Evolutionary conservation across 192 early-diverging fungal species (phyloP).

Genomic region (Gryganskiella cystojenkinii): DNA sequence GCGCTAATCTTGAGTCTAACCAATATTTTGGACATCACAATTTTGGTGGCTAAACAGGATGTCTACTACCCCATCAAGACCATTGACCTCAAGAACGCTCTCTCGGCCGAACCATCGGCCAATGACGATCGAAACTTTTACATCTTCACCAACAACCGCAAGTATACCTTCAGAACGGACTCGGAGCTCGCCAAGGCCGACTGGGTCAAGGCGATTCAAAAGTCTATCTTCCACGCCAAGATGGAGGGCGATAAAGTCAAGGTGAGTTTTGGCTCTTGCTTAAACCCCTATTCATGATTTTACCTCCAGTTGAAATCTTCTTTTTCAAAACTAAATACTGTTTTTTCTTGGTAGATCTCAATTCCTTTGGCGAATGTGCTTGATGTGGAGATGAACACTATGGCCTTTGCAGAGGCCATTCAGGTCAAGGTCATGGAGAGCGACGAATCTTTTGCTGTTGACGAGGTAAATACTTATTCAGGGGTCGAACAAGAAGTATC

Average conservation of each 20-base stretch:
- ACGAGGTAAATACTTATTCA: slow-evolving; percentile 57
- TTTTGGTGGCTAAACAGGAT: slow-evolving; percentile 41
- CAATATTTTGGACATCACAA: neutral
- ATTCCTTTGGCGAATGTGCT: slow-evolving; percentile 66
- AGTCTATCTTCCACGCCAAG: slow-evolving; percentile 66
- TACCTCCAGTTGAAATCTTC: neutral
- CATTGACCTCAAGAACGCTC: slow-evolving; percentile 69
- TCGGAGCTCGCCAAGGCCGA: slow-evolving; percentile 61
- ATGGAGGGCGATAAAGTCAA: slow-evolving; percentile 69
- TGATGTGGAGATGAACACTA: slow-evolving; percentile 62
- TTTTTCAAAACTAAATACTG: neutral
- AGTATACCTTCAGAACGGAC: slow-evolving; percentile 69
- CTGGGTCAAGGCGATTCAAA: slow-evolving; percentile 69
- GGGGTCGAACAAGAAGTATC: neutral
- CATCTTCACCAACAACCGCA: slow-evolving; percentile 60
- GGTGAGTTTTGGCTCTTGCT: slow-evolving; percentile 14
- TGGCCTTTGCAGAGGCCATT: slow-evolving; percentile 63
- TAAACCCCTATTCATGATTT: neutral
- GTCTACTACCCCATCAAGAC: slow-evolving; percentile 68
- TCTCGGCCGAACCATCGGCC: slow-evolving; percentile 57
- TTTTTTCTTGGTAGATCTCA: slow-evolving; percentile 36
- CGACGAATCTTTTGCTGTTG: slow-evolving; percentile 63
- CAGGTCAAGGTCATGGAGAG: slow-evolving; percentile 61
- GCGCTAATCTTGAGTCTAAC: too few relatives aligned
- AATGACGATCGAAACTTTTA: slow-evolving; percentile 55